These are phyloP conservation scores for Diplocarpon mali DNA, from an alignment of 2,329 filamentous ascomycete genomes.

Conservation along the genomic window DNA sequence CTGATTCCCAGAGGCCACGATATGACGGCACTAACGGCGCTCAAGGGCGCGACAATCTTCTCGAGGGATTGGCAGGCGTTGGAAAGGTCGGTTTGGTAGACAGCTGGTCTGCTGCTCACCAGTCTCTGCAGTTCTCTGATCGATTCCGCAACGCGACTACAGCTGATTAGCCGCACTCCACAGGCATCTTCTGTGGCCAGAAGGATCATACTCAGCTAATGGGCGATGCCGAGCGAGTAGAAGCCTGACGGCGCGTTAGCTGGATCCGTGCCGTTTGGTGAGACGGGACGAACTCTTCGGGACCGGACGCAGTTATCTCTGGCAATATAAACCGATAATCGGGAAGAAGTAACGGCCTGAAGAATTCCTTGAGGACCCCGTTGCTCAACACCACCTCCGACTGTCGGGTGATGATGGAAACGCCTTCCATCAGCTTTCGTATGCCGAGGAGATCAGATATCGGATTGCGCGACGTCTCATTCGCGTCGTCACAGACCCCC, in stretches of 20 bases:
- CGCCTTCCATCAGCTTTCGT: constrained; percentile 1
- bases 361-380: constrained; percentile 3
- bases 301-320: background rate
- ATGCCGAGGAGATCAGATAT: background rate
- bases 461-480: background rate
- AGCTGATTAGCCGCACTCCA: no score
- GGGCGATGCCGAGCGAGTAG: no score
- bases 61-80: background rate
- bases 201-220: no score
- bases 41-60: background rate
- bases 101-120: no score
- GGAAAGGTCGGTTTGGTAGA: background rate
- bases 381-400: background rate
- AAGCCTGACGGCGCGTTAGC: no score
- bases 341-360: background rate
- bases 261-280: no score
- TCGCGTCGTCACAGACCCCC: background rate
- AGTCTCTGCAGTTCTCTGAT: no score
- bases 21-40: background rate
- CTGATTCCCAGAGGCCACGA: background rate
- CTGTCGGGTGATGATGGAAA: background rate
- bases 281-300: background rate
- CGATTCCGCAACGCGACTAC: no score
- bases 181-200: no score
- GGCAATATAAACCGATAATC: background rate